These are phyloP conservation scores for Veloporphyrellus conicus DNA, from an alignment of 1,284 basidiomycete genomes.

Conservation along the genomic window DNA sequence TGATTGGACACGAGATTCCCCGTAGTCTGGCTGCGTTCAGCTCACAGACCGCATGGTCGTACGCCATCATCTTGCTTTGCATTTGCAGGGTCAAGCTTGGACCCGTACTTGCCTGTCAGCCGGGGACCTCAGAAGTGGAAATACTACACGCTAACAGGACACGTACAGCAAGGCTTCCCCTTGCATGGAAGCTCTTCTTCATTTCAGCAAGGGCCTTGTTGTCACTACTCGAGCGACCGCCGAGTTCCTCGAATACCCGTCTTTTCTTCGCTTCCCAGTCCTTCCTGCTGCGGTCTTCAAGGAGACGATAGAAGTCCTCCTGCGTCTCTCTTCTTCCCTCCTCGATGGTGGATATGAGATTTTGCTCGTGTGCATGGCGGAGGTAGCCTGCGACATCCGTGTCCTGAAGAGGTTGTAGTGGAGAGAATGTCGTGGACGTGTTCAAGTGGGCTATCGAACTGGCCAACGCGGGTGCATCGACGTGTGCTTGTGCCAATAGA, in stretches of 20 bases:
- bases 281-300: constrained; percentile 70
- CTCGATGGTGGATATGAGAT: constrained; percentile 89
- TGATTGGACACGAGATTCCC: constrained; percentile 68
- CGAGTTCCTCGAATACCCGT: constrained; percentile 86
- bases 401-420: constrained; percentile 84
- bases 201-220: constrained; percentile 53
- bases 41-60: constrained; percentile 74
- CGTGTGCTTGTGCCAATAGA: constrained; percentile 84
- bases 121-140: constrained; percentile 7
- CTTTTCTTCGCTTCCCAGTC: constrained; percentile 92
- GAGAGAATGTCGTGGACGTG: constrained; percentile 81
- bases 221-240: constrained; percentile 53
- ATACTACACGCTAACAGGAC: background rate
- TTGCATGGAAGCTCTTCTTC: constrained; percentile 59
- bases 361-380: constrained; percentile 89
- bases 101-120: constrained; percentile 43
- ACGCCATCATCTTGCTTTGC: constrained; percentile 95
- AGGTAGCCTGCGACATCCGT: constrained; percentile 87
- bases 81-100: constrained; percentile 67
- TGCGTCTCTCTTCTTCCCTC: constrained; percentile 84
- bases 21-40: constrained; percentile 71
- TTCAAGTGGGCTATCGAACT: constrained; percentile 79
- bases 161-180: constrained; percentile 51
- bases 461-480: constrained; percentile 79
- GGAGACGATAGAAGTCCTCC: constrained; percentile 76